Evolutionary conservation across 805 yeast species (phyloP), one percentile per base, ranked within the genome.

Genomic region (Schizosaccharomyces pombe): DNA sequence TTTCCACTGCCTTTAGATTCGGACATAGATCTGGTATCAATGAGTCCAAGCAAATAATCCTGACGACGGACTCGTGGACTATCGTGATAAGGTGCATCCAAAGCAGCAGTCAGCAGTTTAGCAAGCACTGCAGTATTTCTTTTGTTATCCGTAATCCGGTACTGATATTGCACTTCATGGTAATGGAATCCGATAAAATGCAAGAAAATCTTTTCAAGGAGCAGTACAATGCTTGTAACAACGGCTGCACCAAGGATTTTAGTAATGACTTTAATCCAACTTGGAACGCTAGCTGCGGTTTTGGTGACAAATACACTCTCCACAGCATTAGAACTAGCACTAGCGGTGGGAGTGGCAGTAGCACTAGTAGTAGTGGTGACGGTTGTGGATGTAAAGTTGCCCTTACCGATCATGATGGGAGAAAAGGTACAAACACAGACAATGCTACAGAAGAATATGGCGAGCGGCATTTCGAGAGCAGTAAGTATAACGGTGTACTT

Each of bases 161-260:
- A 47, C 1, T 71, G 65, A 60, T 69, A 66, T 33, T 70, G 64
- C 6, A 68, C 66, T 49, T 62, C 58, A 60, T 69, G 72, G 64
- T 65, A 69, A 47, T 64, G 65, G 16, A 70, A 67, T 4, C 71
- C 67, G 53, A 69, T 60, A 56, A 65, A 55, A 51, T 69, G 70
- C 47, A 69, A 62, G 53, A 67, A 57, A 28, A 67, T 57, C 56
- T 68, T 64, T 59, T 69, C 72, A 12, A 63, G 62, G 22, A 67
- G 57, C 57, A 59, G 67, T 31, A 69, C 63, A 32, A 67, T 56
- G 1, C 71, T 64, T 2, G 67, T 60, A 19, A 69, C 62, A 12
- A 69, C 59, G 16, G 68, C 54, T 0, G 72, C 67, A 2, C 67
- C 72, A 28, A 67, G 57, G 5, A 69, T 60, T 51, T 65, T 62